Evolutionary conservation across 2,329 filamentous ascomycete genomes (phyloP).

Genomic region (Tolypocladium inflatum): DNA sequence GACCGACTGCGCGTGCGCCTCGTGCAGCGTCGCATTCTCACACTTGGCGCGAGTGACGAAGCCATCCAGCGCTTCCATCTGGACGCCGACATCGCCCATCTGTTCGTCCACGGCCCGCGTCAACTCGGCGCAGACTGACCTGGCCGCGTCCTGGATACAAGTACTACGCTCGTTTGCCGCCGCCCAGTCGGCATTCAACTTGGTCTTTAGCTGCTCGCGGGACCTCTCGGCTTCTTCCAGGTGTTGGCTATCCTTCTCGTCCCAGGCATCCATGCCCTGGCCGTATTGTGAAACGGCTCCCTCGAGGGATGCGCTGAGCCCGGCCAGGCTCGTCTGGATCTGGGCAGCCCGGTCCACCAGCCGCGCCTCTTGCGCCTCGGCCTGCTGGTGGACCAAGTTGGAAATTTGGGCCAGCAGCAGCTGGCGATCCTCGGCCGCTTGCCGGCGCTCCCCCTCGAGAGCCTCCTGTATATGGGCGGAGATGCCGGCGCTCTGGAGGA

Average conservation of each 20-base stretch:
- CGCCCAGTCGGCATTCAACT: conserved; percentile 79
- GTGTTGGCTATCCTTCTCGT: conserved; percentile 56
- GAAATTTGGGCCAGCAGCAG: conserved; percentile 71
- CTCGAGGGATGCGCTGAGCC: conserved; percentile 58
- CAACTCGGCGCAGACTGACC: conserved; percentile 78
- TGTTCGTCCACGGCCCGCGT: conserved; percentile 84
- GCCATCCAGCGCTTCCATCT: conserved; percentile 80
- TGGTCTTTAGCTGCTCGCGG: conserved; percentile 67
- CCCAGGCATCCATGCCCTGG: conserved; percentile 66
- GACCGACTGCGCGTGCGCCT: conserved; percentile 59
- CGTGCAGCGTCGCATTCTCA: conserved; percentile 72
- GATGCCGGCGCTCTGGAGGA: too few relatives aligned
- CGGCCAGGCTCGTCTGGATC: conserved; percentile 53
- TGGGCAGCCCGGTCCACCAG: conserved; percentile 52
- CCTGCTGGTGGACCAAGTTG: conserved; percentile 66
- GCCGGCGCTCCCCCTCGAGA: conserved; percentile 60
- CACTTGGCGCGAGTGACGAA: conserved; percentile 75
- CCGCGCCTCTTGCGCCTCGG: conserved; percentile 62
- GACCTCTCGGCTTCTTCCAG: conserved; percentile 59
- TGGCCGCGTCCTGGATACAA: conserved; percentile 75
- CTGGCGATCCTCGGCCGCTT: conserved; percentile 64
- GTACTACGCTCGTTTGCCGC: conserved; percentile 69
- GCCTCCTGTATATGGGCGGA: too few relatives aligned
- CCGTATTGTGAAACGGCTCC: conserved; percentile 51
- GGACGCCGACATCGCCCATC: conserved; percentile 73